Percentiles rank a stretch among this genome's conserved stretches.
phyloP scores from a whole-genome alignment of 2,329 filamentous ascomycete genomes.

The Colletotrichum cordylinicola region DNA sequence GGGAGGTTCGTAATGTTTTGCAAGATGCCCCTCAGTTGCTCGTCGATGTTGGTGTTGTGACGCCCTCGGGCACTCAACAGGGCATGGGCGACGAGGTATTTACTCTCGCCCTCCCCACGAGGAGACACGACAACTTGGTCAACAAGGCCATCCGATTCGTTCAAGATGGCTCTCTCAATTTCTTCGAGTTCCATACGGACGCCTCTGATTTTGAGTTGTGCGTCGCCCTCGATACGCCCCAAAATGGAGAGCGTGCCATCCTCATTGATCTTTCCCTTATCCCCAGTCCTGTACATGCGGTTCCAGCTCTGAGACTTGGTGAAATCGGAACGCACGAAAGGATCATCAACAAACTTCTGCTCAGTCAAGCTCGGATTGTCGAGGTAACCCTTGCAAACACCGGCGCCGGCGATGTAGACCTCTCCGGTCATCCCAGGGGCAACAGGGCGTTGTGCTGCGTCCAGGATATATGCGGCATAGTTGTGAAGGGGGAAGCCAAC shows the following conservation, averaged over 20 bases:
- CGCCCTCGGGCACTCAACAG: background rate
- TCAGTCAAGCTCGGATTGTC: conserved; percentile 24
- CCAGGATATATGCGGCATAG: conserved; percentile 47
- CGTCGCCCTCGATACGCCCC: conserved; percentile 46
- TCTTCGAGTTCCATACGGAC: conserved; percentile 53
- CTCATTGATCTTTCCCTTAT: background rate
- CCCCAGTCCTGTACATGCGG: background rate
- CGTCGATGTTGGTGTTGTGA: background rate
- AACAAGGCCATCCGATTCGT: background rate
- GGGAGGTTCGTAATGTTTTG: background rate
- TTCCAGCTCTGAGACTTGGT: background rate
- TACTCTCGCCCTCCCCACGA: background rate
- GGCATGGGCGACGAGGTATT: background rate
- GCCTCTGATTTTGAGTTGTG: conserved; percentile 50
- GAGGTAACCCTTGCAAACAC: conserved; percentile 38
- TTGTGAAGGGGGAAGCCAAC: conserved; percentile 31
- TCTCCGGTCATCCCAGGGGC: conserved; percentile 41
- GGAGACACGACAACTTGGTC: background rate
- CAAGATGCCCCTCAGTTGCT: background rate
- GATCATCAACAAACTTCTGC: background rate
- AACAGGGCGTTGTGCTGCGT: conserved; percentile 35
- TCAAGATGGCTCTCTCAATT: conserved; percentile 28
- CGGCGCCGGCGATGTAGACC: conserved; percentile 35
- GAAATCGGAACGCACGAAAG: background rate
- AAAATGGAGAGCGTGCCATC: conserved; percentile 21